Conservation (phyloP, 1,284 basidiomycete genomes). For the Butyriboletus pseudospeciosus region DNA sequence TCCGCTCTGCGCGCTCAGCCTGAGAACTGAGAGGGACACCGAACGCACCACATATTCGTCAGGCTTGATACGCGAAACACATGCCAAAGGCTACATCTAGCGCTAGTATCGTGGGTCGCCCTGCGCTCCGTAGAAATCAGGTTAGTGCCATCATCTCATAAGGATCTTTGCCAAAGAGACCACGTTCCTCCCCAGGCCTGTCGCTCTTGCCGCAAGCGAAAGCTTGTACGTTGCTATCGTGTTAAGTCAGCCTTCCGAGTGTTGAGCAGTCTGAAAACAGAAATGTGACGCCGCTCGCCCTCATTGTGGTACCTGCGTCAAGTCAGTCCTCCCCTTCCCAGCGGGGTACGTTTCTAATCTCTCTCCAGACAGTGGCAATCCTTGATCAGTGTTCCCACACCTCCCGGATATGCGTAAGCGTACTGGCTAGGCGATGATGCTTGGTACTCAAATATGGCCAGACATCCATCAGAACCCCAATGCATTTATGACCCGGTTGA, state of each 20-base stretch:
- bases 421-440: not conserved
- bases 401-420: constrained; percentile 71
- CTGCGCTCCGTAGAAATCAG: constrained; percentile 75
- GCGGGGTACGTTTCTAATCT: constrained; percentile 2
- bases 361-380: constrained; percentile 66
- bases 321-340: constrained; percentile 43
- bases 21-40: constrained; percentile 1
- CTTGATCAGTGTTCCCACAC: constrained; percentile 72
- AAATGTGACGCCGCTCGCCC: constrained; percentile 81
- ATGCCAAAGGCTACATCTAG: constrained; percentile 62
- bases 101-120: constrained; percentile 38
- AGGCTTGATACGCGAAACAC: constrained; percentile 4
- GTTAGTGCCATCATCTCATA: constrained; percentile 33
- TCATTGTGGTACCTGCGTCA: constrained; percentile 77
- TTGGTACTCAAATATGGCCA: constrained; percentile 29
- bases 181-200: constrained; percentile 54
- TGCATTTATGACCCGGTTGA: constrained; percentile 81
- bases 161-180: constrained; percentile 1
- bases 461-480: constrained; percentile 74
- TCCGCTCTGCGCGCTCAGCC: not conserved
- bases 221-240: constrained; percentile 52
- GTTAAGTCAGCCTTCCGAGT: not conserved
- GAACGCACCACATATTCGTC: not conserved
- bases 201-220: constrained; percentile 72
- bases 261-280: constrained; percentile 36